Percentiles rank a stretch among this genome's conserved stretches.
Evolutionary conservation across 106 monocot genomes (phyloP).

Genomic region (Acorus gramineus): DNA sequence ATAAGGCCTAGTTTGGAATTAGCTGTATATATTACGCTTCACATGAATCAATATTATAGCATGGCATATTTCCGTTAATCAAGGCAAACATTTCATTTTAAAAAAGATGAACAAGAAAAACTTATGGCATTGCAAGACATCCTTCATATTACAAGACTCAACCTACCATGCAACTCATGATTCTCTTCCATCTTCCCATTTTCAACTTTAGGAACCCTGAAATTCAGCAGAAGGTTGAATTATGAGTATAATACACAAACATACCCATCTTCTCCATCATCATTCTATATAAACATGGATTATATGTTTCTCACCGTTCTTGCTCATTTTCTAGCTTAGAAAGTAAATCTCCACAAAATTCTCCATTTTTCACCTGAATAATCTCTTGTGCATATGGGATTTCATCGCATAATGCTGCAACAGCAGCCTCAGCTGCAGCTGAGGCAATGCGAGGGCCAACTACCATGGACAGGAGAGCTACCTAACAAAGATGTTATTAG

Average conservation of each 20-base stretch:
- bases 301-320: slow-evolving; percentile 16
- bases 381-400: slow-evolving; percentile 39
- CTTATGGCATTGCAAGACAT: no score
- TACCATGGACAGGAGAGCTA: slow-evolving; percentile 56
- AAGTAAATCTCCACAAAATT: background rate
- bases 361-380: slow-evolving; percentile 25
- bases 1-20: no score
- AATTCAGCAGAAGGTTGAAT: background rate
- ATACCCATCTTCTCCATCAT: no score
- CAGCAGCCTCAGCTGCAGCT: slow-evolving; percentile 63
- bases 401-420: slow-evolving; percentile 47
- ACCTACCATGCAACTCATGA: background rate
- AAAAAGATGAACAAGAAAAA: no score
- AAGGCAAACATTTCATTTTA: no score
- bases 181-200: slow-evolving; percentile 18
- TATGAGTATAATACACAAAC: no score
- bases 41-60: no score
- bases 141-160: no score
- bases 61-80: no score
- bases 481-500: slow-evolving; percentile 33
- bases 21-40: no score
- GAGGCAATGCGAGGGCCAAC: slow-evolving; percentile 54
- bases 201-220: slow-evolving; percentile 36
- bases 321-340: slow-evolving; percentile 15
- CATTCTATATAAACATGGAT: background rate